These are phyloP conservation scores for Xylaria sp. DNA, from an alignment of 2,329 filamentous ascomycete genomes.

Conservation along the genomic window DNA sequence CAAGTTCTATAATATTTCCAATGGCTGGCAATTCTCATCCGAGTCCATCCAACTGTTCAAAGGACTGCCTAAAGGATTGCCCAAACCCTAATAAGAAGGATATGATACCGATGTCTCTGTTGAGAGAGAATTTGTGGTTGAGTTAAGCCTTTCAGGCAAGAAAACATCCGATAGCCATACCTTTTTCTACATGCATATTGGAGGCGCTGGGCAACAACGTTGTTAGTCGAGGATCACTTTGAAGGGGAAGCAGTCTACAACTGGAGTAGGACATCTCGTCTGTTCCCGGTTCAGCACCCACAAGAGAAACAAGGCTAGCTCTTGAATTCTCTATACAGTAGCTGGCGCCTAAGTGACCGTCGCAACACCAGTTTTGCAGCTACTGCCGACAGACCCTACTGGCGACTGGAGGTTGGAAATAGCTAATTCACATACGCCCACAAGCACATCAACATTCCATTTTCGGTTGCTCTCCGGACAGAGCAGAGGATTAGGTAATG, in stretches of 20 bases:
- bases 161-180: conserved; percentile 21
- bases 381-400: conserved; percentile 8
- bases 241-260: conserved; percentile 16
- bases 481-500: conserved; percentile 20
- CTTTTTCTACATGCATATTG: conserved; percentile 25
- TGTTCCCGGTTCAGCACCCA: conserved; percentile 17
- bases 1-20: conserved; percentile 17
- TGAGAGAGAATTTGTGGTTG: conserved; percentile 25
- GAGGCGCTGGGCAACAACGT: conserved; percentile 15
- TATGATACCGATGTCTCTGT: conserved; percentile 24
- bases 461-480: conserved; percentile 16
- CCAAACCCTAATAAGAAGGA: conserved; percentile 25
- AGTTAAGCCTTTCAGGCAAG: conserved; percentile 18
- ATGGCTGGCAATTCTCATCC: conserved; percentile 6
- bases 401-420: conserved; percentile 20
- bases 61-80: not conserved
- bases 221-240: conserved; percentile 20
- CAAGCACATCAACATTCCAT: conserved; percentile 15
- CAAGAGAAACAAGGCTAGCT: conserved; percentile 15
- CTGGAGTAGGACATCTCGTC: not conserved
- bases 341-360: conserved; percentile 19
- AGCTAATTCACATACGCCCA: conserved; percentile 26
- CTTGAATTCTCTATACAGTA: conserved; percentile 23
- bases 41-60: conserved; percentile 1
- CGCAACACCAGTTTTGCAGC: conserved; percentile 13